These are phyloP conservation scores for Malus asiatica DNA, from an alignment of 306 rosid species.

Conservation along the genomic window DNA sequence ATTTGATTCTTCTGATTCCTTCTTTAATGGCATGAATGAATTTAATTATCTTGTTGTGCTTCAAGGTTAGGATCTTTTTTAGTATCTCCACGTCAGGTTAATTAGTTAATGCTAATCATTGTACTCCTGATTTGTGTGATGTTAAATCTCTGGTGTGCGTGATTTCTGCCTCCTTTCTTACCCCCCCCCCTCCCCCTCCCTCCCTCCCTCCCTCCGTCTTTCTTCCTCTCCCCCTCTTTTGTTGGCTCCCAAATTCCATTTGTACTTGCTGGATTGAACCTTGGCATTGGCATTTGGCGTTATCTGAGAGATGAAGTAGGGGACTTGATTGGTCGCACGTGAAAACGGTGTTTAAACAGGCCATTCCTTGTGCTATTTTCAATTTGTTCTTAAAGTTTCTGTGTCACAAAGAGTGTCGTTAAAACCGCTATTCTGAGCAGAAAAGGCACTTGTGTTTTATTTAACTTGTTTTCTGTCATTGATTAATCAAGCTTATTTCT, in stretches of 20 bases:
- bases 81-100: background rate
- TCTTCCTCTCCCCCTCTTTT: background rate
- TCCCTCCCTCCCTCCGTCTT: background rate
- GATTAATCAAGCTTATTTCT: background rate
- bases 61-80: background rate
- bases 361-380: background rate
- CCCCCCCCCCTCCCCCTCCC: rapidly evolving
- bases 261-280: background rate
- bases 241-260: background rate
- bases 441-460: background rate
- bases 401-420: background rate
- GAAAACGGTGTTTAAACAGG: background rate
- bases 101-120: background rate
- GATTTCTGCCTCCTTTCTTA: background rate
- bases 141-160: background rate
- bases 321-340: background rate
- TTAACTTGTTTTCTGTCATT: background rate
- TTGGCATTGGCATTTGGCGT: background rate
- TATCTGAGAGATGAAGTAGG: background rate
- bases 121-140: background rate
- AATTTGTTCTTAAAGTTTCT: background rate
- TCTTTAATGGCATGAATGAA: background rate
- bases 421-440: background rate
- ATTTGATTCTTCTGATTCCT: background rate
- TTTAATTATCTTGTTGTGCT: background rate